Evolutionary conservation across 257 asterid species (phyloP), one percentile per base, ranked within the genome.

Genomic region (Solanum pimpinellifolium): DNA sequence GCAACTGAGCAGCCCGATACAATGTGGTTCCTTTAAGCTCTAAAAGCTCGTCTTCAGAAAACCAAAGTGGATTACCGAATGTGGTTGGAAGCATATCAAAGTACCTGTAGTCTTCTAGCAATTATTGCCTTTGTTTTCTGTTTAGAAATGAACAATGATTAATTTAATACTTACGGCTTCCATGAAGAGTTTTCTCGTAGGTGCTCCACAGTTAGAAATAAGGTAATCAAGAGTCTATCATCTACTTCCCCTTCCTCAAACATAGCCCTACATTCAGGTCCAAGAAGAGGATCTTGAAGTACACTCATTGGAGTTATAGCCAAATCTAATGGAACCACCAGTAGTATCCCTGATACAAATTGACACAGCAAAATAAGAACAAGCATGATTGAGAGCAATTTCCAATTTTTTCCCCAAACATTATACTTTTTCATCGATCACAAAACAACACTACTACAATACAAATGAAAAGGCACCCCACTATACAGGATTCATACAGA

Each of bases 251-350:
- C 98, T 91, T 91, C 95, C 88, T 91, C 96, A 76, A 89, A 90
- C 97, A 94, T 92, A n/a, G 95, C 93, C 88, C 96, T 91, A 87
- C 98, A 95, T 78, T 93, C 96, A 59, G 97, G 97, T 88, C 99
- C 99, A 4, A 92, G 87, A 33, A 97, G 83, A 77, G 99, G 97
- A 92, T 97, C 99, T 91, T 96, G 94, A 16, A 94, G 93, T 3
- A 97, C 98, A 90, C 96, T 92, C 98, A 93, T 95, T n/a, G 99
- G 97, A 87, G 99, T 97, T 84, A 97, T 97, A 4, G 98, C 95
- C 86, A 97, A 89, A 92, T 94, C 90, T 85, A 97, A 94, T 46
- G 99, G 99, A 87, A 95, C 98, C 92, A 91, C 97, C 90, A 94
- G 90, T 29, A 90, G 86, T 81, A 94, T 86, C 74, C 96, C 99